Conservation (phyloP, 371 early-diverging fungal species). For the Mucor irregularis region DNA sequence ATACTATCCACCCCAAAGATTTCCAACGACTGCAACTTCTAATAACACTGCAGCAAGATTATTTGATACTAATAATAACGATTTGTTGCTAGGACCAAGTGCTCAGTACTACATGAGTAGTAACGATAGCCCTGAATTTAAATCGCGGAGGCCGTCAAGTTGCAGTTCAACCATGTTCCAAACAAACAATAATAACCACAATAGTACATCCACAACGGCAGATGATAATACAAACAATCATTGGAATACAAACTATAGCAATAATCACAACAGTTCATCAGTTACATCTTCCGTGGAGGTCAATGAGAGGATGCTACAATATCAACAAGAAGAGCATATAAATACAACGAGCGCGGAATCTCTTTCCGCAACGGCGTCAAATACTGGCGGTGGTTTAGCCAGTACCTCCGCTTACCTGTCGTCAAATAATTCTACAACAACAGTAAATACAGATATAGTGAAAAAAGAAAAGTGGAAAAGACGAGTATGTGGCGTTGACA, state of each 20-base stretch:
- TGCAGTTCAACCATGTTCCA: neutral
- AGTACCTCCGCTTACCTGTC: neutral
- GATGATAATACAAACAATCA: slow-evolving; percentile 2
- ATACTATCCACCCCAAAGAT: neutral
- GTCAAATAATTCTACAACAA: neutral
- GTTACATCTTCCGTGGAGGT: neutral
- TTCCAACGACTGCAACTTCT: no score
- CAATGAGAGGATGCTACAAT: neutral
- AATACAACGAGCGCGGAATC: neutral
- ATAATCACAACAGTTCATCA: neutral
- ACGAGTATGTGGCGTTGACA: slow-evolving; percentile 8
- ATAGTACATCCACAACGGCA: neutral
- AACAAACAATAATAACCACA: slow-evolving; percentile 3
- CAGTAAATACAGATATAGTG: neutral
- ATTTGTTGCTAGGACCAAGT: neutral
- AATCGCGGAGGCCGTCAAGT: neutral
- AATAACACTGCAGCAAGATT: no score
- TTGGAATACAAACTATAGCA: neutral
- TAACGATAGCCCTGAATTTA: neutral
- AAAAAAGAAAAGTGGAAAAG: slow-evolving; percentile 24
- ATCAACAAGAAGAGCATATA: neutral
- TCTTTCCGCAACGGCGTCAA: no score
- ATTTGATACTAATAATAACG: neutral
- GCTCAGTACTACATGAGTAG: neutral
- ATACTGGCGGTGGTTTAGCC: neutral